Conservation (phyloP, 306 rosid genomes). For the Medicago ruthenica region DNA sequence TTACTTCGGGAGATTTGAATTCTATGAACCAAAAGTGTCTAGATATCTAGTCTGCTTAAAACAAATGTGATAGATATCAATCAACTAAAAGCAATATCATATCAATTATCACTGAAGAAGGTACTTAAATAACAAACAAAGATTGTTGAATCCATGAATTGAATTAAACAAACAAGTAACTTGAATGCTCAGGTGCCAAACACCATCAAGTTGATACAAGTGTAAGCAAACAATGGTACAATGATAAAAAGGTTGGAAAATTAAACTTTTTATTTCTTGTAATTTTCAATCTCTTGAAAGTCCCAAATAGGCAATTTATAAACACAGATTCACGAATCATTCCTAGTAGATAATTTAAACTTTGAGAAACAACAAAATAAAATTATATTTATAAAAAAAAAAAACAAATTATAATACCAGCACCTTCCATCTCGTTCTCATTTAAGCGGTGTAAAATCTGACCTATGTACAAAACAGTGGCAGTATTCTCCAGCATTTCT, state of each 20-base stretch:
- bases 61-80: background rate
- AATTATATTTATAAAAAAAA: background rate
- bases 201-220: background rate
- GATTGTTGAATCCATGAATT: background rate
- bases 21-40: too few relatives aligned
- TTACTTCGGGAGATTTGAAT: too few relatives aligned
- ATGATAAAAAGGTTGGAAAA: background rate
- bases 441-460: slow-evolving; percentile 81
- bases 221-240: background rate
- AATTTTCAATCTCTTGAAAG: slow-evolving; percentile 69
- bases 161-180: background rate
- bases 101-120: background rate
- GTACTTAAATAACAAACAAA: slow-evolving; percentile 2
- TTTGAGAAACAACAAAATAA: background rate
- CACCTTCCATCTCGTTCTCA: slow-evolving; percentile 92
- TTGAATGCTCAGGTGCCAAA: background rate
- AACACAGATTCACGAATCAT: background rate
- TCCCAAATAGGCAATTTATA: slow-evolving; percentile 48
- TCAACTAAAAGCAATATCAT: background rate
- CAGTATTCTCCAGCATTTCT: slow-evolving; percentile 51
- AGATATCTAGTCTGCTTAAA: too few relatives aligned
- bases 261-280: slow-evolving; percentile 63
- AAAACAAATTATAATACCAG: background rate
- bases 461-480: slow-evolving; percentile 66
- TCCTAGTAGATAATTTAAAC: background rate